A percentile compares a stretch with the other conserved stretches of the same genome.
Evolutionary conservation across 1,139 yeast genomes (phyloP).

Genomic region (Protomyces pachydermus): DNA sequence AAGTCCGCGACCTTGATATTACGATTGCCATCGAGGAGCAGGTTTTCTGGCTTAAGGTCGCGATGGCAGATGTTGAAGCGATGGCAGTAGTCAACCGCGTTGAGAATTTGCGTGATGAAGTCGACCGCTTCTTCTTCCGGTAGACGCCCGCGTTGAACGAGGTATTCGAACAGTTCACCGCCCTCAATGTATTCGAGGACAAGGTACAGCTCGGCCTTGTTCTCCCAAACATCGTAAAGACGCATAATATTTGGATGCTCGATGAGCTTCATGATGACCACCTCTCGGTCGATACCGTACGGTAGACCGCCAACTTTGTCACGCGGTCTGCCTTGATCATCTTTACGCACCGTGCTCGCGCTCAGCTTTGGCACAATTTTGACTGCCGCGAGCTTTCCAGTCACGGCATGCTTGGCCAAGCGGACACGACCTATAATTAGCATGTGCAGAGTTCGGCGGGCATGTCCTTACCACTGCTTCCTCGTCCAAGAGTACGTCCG

Average conservation of each 20-base stretch:
- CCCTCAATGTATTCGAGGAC: slow-evolving; percentile 95
- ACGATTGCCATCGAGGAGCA: slow-evolving; percentile 75
- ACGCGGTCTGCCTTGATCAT: slow-evolving; percentile 33
- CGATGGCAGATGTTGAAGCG: slow-evolving; percentile 85
- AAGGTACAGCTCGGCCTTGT: slow-evolving; percentile 73
- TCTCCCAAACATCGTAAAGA: slow-evolving; percentile 98
- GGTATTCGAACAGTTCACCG: slow-evolving; percentile 89
- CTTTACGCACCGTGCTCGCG: slow-evolving; percentile 45
- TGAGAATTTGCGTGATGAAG: slow-evolving; percentile 85
- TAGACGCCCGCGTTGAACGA: slow-evolving; percentile 79
- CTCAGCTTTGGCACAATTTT: slow-evolving; percentile 88
- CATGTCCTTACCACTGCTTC: slow-evolving; percentile 63
- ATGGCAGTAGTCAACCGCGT: slow-evolving; percentile 90
- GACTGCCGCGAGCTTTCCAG: slow-evolving; percentile 92
- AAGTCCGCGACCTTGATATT: slow-evolving; percentile 96
- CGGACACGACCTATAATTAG: slow-evolving; percentile 54
- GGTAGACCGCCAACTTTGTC: slow-evolving; percentile 52
- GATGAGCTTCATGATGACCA: slow-evolving; percentile 81
- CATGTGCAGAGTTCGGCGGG: background rate
- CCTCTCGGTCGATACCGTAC: slow-evolving; percentile 94
- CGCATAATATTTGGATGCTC: slow-evolving; percentile 93
- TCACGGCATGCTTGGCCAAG: slow-evolving; percentile 75
- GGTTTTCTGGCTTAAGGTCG: slow-evolving; percentile 91
- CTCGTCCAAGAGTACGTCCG: slow-evolving; percentile 90
- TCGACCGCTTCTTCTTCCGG: slow-evolving; percentile 85